Conservation (phyloP, 2,329 filamentous ascomycete species). For the Neurospora crassa region DNA sequence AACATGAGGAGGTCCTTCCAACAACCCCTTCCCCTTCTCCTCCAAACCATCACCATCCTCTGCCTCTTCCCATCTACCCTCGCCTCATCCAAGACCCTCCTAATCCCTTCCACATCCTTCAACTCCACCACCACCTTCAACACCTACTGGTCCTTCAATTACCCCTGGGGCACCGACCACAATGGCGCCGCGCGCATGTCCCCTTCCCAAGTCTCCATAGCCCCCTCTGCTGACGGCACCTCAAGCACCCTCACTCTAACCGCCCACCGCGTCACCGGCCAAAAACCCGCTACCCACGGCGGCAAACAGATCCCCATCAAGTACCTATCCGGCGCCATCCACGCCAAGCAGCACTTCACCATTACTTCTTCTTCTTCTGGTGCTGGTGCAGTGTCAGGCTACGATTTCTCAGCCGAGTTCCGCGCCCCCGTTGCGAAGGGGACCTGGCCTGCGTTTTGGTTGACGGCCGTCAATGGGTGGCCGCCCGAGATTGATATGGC, state of each 20-base stretch:
- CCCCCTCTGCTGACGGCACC: conserved; percentile 19
- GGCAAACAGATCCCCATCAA: conserved; percentile 35
- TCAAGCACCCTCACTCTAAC: conserved; percentile 32
- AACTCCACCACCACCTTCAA: conserved; percentile 25
- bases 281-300: conserved; percentile 28
- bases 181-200: conserved; percentile 49
- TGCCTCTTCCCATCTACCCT: not conserved
- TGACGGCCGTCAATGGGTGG: conserved; percentile 44
- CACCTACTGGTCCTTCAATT: conserved; percentile 40
- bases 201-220: conserved; percentile 32
- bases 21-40: not conserved
- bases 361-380: conserved; percentile 14
- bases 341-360: conserved; percentile 30
- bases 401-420: conserved; percentile 33
- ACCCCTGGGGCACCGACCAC: conserved; percentile 49
- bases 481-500: conserved; percentile 52
- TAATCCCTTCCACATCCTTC: conserved; percentile 31
- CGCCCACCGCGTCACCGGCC: conserved; percentile 33
- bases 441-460: conserved; percentile 52
- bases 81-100: conserved; percentile 21
- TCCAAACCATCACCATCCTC: not conserved
- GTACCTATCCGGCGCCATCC: conserved; percentile 40
- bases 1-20: not conserved
- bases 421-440: conserved; percentile 30
- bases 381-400: conserved; percentile 18